Evolutionary conservation across 208 protist species (phyloP).

Genomic region (Crithidia thermophila): DNA sequence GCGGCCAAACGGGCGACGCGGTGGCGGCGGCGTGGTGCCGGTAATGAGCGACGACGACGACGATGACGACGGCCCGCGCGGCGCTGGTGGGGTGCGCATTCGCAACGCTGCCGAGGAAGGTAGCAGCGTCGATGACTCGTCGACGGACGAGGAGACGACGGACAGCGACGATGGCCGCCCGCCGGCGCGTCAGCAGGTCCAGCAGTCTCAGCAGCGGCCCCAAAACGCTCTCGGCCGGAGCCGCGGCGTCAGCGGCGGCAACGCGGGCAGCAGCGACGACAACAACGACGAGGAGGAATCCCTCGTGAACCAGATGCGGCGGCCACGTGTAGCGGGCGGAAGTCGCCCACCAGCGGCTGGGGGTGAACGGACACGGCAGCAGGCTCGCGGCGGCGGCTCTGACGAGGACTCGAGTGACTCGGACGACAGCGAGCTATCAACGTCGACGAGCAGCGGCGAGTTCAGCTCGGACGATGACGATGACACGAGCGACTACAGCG

Average conservation of each 20-base stretch:
- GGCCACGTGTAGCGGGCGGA: slow-evolving; percentile 30
- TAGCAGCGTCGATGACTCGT: slow-evolving; percentile 60
- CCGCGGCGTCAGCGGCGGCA: slow-evolving; percentile 9
- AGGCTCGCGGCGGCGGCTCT: slow-evolving; percentile 17
- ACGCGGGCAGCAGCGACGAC: slow-evolving; percentile 2
- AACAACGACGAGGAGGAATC: slow-evolving; percentile 20
- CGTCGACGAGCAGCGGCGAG: slow-evolving; percentile 43
- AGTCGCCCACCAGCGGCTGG: slow-evolving; percentile 20
- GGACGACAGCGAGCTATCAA: slow-evolving; percentile 33
- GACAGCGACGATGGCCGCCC: slow-evolving; percentile 42
- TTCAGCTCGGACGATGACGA: slow-evolving; percentile 51
- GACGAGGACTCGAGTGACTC: slow-evolving; percentile 35
- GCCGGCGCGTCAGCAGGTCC: slow-evolving; percentile 6
- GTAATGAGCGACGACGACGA: slow-evolving; percentile 45
- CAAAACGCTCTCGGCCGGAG: slow-evolving; percentile 20
- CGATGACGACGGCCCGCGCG: slow-evolving; percentile 38
- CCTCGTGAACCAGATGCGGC: slow-evolving; percentile 32
- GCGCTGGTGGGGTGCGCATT: slow-evolving; percentile 16
- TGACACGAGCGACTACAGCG: slow-evolving; percentile 45
- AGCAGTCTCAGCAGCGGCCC: slow-evolving; percentile 22
- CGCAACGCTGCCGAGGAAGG: slow-evolving; percentile 59
- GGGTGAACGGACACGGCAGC: slow-evolving; percentile 17
- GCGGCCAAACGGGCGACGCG: slow-evolving; percentile 22
- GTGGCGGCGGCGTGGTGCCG: slow-evolving; percentile 10
- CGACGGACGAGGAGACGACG: slow-evolving; percentile 33